A percentile compares a stretch with the other conserved stretches of the same genome.
Evolutionary conservation across 1,139 yeast species (phyloP).

Genomic region (Candida sanyaensis): DNA sequence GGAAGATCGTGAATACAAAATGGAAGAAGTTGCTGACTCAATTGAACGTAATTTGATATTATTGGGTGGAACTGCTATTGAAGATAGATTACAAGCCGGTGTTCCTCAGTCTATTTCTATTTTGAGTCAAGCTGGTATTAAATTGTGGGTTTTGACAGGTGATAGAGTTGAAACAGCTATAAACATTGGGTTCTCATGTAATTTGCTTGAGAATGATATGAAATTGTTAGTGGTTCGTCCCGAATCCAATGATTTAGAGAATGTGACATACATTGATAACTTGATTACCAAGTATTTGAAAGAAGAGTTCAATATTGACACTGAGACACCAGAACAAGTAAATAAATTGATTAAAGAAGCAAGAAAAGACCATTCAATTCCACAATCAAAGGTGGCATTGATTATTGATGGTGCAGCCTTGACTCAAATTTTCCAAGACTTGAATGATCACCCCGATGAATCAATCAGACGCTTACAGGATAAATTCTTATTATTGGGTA

Average conservation of each 20-base stretch:
- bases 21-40: constrained; percentile 78
- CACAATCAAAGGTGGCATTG: constrained; percentile 47
- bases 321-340: constrained; percentile 21
- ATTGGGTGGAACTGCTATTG: constrained; percentile 97
- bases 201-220: constrained; percentile 84
- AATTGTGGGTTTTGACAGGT: constrained; percentile 96
- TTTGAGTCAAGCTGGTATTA: constrained; percentile 87
- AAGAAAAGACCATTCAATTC: constrained; percentile 51
- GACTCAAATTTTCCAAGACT: constrained; percentile 37
- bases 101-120: constrained; percentile 92
- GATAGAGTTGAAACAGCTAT: constrained; percentile 98
- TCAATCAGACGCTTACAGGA: constrained; percentile 22
- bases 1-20: constrained; percentile 72
- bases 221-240: constrained; percentile 71
- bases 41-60: constrained; percentile 73
- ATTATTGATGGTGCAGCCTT: constrained; percentile 61
- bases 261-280: constrained; percentile 30
- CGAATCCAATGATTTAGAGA: constrained; percentile 24
- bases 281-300: constrained; percentile 40
- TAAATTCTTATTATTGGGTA: constrained; percentile 56
- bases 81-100: constrained; percentile 92
- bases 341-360: constrained; percentile 42
- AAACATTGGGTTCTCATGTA: constrained; percentile 96
- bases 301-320: constrained; percentile 40
- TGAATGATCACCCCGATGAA: constrained; percentile 18